Conservation (phyloP, 768 basidiomycete species). For the Pleurotus cornucopiae region DNA sequence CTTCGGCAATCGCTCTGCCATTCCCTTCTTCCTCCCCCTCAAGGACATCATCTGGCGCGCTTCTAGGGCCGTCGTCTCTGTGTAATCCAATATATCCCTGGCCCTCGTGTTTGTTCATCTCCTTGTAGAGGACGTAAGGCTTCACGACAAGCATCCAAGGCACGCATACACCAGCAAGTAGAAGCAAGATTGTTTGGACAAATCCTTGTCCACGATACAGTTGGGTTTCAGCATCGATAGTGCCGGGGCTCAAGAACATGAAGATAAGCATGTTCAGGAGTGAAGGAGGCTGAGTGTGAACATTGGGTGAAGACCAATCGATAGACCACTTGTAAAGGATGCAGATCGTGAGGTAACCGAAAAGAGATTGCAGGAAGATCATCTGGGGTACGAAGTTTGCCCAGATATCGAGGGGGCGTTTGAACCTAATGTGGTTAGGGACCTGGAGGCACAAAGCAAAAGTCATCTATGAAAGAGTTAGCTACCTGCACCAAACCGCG, state of each 20-base stretch:
- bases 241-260: slow-evolving; percentile 93
- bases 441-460: slow-evolving; percentile 96
- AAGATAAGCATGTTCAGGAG: slow-evolving; percentile 93
- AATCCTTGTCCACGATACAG: slow-evolving; percentile 86
- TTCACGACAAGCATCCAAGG: slow-evolving; percentile 93
- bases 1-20: slow-evolving; percentile 69
- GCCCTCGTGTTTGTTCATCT: slow-evolving; percentile 76
- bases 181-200: slow-evolving; percentile 75
- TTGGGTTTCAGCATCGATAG: slow-evolving; percentile 59
- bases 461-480: slow-evolving; percentile 71
- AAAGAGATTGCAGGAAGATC: slow-evolving; percentile 96
- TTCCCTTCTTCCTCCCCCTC: slow-evolving; percentile 83
- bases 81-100: slow-evolving; percentile 81
- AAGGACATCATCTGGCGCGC: slow-evolving; percentile 56
- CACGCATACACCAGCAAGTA: slow-evolving; percentile 81
- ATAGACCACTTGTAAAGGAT: slow-evolving; percentile 97
- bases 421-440: slow-evolving; percentile 94
- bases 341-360: slow-evolving; percentile 91
- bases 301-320: slow-evolving; percentile 73
- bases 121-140: slow-evolving; percentile 89
- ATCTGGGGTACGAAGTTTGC: slow-evolving; percentile 97
- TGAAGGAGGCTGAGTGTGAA: slow-evolving; percentile 67
- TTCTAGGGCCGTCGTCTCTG: slow-evolving; percentile 48
- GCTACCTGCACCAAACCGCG: slow-evolving; percentile 2
- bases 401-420: slow-evolving; percentile 80